Evolutionary conservation across 2,329 filamentous ascomycete genomes (phyloP).

Genomic region (Bipolaris sorokiniana): DNA sequence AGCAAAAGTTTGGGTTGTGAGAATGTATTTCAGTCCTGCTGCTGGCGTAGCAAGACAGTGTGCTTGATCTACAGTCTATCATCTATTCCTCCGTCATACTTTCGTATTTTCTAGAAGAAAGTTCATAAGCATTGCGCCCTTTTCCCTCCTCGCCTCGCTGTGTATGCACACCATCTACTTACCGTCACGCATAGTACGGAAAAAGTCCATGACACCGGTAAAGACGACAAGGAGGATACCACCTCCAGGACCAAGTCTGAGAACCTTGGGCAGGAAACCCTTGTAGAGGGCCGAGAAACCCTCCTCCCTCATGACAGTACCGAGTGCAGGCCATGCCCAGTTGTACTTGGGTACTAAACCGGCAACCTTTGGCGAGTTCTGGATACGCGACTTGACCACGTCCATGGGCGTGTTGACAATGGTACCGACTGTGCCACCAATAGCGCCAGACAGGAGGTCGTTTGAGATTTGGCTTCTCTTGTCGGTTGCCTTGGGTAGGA

Average conservation of each 20-base stretch:
- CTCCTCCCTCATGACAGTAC: constrained; percentile 89
- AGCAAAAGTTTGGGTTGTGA: background rate
- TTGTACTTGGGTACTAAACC: constrained; percentile 93
- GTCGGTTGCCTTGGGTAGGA: constrained; percentile 80
- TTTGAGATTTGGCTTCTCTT: constrained; percentile 84
- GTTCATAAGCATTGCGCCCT: background rate
- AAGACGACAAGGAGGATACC: constrained; percentile 83
- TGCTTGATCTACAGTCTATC: constrained; percentile 1
- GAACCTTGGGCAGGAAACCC: constrained; percentile 95
- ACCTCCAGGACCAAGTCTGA: constrained; percentile 74
- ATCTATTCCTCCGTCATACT: background rate
- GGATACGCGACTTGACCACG: constrained; percentile 97
- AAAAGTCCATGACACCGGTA: constrained; percentile 91
- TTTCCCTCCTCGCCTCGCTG: background rate
- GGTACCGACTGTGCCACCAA: constrained; percentile 90
- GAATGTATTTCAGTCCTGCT: background rate
- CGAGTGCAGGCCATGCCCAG: constrained; percentile 91
- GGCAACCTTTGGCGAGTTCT: constrained; percentile 86
- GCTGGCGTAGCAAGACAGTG: background rate
- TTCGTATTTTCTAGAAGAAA: background rate
- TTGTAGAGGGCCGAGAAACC: constrained; percentile 93
- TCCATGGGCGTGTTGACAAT: constrained; percentile 95
- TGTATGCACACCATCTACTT: constrained; percentile 13
- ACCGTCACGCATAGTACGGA: constrained; percentile 69
- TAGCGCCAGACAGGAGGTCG: constrained; percentile 82